These are phyloP conservation scores for Quercus cerris DNA, from an alignment of 306 rosid genomes.

Conservation along the genomic window DNA sequence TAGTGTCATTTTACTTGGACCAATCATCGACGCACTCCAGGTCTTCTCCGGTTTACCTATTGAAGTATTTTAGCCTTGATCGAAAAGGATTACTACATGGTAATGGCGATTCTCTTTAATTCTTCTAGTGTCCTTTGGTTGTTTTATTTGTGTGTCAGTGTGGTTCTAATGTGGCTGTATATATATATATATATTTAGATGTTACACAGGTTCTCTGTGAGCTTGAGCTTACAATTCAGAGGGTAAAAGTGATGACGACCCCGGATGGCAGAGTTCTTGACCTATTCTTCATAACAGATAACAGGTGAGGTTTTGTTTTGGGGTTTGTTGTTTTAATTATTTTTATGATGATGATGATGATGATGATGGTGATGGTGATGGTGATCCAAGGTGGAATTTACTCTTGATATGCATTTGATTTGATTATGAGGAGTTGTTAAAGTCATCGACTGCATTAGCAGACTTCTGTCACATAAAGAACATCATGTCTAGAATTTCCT, in stretches of 20 bases:
- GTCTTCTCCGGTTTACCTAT: slow-evolving; percentile 51
- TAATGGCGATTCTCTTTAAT: slow-evolving; percentile 7
- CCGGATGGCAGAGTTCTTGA: slow-evolving; percentile 78
- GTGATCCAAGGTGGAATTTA: not conserved
- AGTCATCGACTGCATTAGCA: slow-evolving; percentile 2
- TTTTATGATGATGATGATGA: not conserved
- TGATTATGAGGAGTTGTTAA: not conserved
- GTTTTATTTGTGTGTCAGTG: not conserved
- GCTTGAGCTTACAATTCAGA: slow-evolving; percentile 73
- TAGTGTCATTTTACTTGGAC: slow-evolving; percentile 31
- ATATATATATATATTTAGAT: slow-evolving; percentile 25
- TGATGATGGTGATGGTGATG: no score
- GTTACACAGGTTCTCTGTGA: slow-evolving; percentile 57
- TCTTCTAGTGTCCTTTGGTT: not conserved
- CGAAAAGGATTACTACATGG: slow-evolving; percentile 72
- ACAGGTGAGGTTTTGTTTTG: slow-evolving; percentile 41
- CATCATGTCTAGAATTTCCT: not conserved
- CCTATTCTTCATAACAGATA: slow-evolving; percentile 79
- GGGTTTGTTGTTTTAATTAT: not conserved
- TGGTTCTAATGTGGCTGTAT: slow-evolving; percentile 12
- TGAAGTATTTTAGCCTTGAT: slow-evolving; percentile 58
- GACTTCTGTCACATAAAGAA: not conserved
- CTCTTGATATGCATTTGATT: not conserved
- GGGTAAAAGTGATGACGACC: slow-evolving; percentile 74
- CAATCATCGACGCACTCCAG: slow-evolving; percentile 31